These are phyloP conservation scores for Fusarium sp. DNA, from an alignment of 2,329 filamentous ascomycete genomes.

Conservation along the genomic window DNA sequence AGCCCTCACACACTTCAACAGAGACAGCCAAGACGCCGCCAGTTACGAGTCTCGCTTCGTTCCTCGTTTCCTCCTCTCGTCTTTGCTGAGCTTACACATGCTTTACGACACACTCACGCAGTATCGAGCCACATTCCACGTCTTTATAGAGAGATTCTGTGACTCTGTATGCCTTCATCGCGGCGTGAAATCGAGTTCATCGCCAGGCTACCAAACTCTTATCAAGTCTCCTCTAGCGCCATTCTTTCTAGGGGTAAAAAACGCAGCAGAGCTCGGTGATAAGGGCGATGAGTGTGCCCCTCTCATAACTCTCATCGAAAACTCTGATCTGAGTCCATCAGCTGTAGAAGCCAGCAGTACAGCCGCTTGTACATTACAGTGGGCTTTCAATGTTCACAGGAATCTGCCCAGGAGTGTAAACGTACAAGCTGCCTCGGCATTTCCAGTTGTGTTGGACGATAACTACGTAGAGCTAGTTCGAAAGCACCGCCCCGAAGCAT, in stretches of 20 bases:
- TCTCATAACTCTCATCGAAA: slow-evolving; percentile 44
- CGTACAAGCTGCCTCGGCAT: slow-evolving; percentile 47
- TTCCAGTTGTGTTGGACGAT: slow-evolving; percentile 45
- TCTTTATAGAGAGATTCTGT: slow-evolving; percentile 53
- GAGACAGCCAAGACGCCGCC: slow-evolving; percentile 41
- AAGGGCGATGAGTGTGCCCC: slow-evolving; percentile 41
- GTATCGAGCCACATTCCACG: slow-evolving; percentile 50
- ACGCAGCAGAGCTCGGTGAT: slow-evolving; percentile 16
- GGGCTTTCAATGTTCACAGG: slow-evolving; percentile 47
- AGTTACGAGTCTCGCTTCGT: slow-evolving; percentile 44
- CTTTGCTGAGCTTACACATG: slow-evolving; percentile 56
- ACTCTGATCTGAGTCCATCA: slow-evolving; percentile 43
- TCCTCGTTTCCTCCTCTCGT: slow-evolving; percentile 57
- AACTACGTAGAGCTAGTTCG: slow-evolving; percentile 49
- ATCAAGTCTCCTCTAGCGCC: slow-evolving; percentile 47
- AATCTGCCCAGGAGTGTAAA: slow-evolving; percentile 35
- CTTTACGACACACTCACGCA: slow-evolving; percentile 57
- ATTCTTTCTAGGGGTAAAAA: slow-evolving; percentile 37
- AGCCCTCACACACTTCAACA: slow-evolving; percentile 52
- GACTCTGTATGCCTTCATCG: slow-evolving; percentile 55
- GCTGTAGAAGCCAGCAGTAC: slow-evolving; percentile 44
- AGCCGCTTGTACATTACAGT: slow-evolving; percentile 45
- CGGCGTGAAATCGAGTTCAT: slow-evolving; percentile 52
- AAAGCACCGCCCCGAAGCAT: slow-evolving; percentile 51
- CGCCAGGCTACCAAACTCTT: slow-evolving; percentile 48